phyloP scores from a whole-genome alignment of 192 early-diverging fungal species.

The Backusella parvicylindrica region DNA sequence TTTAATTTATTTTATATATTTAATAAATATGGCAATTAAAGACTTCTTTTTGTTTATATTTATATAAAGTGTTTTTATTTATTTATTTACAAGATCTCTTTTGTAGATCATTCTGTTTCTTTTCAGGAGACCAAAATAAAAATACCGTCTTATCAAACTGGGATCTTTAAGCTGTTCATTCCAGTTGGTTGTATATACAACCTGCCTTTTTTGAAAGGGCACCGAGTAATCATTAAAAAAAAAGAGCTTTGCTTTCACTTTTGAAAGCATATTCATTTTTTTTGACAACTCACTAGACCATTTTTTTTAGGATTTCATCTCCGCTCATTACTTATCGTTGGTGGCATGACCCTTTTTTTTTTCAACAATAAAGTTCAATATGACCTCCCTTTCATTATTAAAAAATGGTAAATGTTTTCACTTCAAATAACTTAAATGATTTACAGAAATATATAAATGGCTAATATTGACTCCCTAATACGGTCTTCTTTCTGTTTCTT shows the following conservation, averaged over 20 bases:
- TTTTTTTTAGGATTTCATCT: neutral
- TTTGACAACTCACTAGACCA: neutral
- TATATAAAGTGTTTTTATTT: neutral
- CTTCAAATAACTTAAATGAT: neutral
- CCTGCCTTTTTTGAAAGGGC: neutral
- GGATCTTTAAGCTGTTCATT: neutral
- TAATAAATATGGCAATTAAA: neutral
- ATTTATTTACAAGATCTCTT: neutral
- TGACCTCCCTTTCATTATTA: neutral
- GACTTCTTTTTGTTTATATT: neutral
- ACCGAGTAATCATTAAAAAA: neutral
- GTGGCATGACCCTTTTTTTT: neutral
- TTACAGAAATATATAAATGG: neutral
- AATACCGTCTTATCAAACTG: neutral
- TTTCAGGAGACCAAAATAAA: neutral
- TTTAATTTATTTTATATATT: neutral
- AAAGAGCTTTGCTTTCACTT: neutral
- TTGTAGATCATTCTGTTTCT: neutral
- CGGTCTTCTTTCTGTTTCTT: neutral
- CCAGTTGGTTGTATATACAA: neutral
- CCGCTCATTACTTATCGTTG: neutral
- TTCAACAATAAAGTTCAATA: neutral
- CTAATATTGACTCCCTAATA: neutral
- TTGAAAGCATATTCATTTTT: neutral
- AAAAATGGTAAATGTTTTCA: neutral